Conservation (phyloP, 208 protist species). For the Crithidia expoeki region DNA sequence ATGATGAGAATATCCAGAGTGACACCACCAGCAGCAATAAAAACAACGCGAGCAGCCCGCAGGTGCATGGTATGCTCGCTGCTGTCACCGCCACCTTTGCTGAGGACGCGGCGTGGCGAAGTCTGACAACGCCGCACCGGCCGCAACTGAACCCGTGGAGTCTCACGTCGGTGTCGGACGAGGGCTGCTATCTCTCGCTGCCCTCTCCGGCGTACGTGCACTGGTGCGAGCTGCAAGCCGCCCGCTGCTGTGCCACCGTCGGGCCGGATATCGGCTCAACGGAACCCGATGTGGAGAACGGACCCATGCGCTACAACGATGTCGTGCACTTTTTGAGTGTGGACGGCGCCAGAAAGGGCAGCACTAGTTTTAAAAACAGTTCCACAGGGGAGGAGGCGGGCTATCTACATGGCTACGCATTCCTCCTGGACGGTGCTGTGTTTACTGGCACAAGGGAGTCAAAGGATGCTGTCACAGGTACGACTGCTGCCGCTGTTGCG, state of each 20-base stretch:
- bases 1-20: neutral
- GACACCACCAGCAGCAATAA: neutral
- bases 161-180: constrained; percentile 45
- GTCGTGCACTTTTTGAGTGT: constrained; percentile 28
- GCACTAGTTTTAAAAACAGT: neutral
- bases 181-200: constrained; percentile 72
- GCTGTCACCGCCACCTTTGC: constrained; percentile 28
- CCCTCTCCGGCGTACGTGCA: constrained; percentile 45
- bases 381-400: constrained; percentile 10
- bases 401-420: constrained; percentile 60
- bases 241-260: constrained; percentile 22
- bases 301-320: constrained; percentile 42
- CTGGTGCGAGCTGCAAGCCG: constrained; percentile 31
- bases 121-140: constrained; percentile 9
- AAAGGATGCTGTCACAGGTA: neutral
- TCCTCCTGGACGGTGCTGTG: constrained; percentile 36
- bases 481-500: neutral
- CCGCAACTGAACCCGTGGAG: constrained; percentile 37
- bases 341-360: neutral
- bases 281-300: constrained; percentile 13
- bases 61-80: constrained; percentile 23
- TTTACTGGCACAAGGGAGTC: constrained; percentile 13
- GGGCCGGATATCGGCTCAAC: neutral
- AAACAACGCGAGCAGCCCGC: constrained; percentile 1
- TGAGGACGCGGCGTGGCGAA: constrained; percentile 29